Conservation (phyloP, 176 grass and related monocot species). For the Lolium multiflorum region DNA sequence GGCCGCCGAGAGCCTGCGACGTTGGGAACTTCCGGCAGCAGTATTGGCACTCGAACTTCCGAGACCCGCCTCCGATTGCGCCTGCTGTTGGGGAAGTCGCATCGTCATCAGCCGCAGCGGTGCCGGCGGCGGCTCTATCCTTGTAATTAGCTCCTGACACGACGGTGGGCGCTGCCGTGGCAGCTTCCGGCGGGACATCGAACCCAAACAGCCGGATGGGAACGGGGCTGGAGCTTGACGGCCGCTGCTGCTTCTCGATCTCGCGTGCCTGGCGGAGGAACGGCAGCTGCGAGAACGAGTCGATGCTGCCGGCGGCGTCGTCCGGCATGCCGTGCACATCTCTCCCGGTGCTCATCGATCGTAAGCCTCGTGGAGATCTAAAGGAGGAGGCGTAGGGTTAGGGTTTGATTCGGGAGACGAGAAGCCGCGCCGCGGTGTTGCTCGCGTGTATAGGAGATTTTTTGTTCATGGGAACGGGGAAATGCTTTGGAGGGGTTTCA, state of each 20-base stretch:
- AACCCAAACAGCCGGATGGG: constrained; percentile 80
- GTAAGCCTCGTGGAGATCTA: background rate
- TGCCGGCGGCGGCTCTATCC: constrained; percentile 29
- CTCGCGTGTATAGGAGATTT: background rate
- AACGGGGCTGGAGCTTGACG: background rate
- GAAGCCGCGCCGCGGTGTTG: background rate
- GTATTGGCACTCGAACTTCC: constrained; percentile 92
- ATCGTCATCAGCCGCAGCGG: background rate
- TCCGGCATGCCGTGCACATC: constrained; percentile 39
- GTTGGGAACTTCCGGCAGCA: constrained; percentile 89
- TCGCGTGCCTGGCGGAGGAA: constrained; percentile 50
- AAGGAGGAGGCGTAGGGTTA: constrained; percentile 25
- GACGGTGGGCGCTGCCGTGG: background rate
- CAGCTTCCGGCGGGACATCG: constrained; percentile 58
- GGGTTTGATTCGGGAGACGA: constrained; percentile 50
- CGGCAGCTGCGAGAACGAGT: constrained; percentile 83
- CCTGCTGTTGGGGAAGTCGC: background rate
- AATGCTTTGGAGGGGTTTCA: background rate
- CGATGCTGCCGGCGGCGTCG: constrained; percentile 43
- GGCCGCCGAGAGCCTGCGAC: constrained; percentile 88
- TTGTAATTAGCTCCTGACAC: background rate
- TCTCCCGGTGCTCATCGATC: constrained; percentile 60
- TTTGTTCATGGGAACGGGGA: constrained; percentile 34
- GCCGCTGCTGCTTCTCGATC: constrained; percentile 18
- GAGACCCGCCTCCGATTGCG: background rate